Conservation (phyloP, 129 eudicot species). For the Chrysanthemum seticuspe region DNA sequence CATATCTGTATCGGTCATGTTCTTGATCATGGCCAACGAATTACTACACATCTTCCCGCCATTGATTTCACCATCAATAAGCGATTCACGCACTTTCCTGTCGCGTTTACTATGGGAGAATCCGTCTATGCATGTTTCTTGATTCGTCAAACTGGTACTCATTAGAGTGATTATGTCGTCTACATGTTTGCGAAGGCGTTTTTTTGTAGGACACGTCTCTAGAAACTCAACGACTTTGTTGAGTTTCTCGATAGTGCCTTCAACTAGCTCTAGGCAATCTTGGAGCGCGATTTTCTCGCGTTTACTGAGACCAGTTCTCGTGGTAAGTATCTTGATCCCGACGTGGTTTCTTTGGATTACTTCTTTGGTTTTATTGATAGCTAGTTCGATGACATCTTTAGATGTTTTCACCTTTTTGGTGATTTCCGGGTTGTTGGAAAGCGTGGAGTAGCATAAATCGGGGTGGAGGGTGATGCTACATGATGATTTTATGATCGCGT, state of each 20-base stretch:
- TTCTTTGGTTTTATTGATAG: slow-evolving; percentile 49
- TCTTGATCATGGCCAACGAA: slow-evolving; percentile 69
- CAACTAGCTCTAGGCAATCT: slow-evolving; percentile 66
- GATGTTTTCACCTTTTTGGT: slow-evolving; percentile 34
- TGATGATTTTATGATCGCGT: slow-evolving; percentile 49
- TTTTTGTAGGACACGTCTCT: slow-evolving; percentile 39
- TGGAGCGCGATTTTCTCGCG: slow-evolving; percentile 68
- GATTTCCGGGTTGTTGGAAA: slow-evolving; percentile 33
- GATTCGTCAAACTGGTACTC: slow-evolving; percentile 73
- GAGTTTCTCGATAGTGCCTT: slow-evolving; percentile 69
- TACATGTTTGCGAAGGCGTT: slow-evolving; percentile 41
- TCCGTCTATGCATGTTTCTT: slow-evolving; percentile 79
- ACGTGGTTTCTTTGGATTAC: slow-evolving; percentile 46
- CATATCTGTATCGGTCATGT: slow-evolving; percentile 63
- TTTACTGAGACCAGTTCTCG: slow-evolving; percentile 30
- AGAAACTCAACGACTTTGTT: slow-evolving; percentile 36
- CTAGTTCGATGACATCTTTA: slow-evolving; percentile 55
- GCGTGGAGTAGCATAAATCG: slow-evolving; percentile 66
- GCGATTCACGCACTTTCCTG: slow-evolving; percentile 32
- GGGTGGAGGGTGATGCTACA: slow-evolving; percentile 76
- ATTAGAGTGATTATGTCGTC: slow-evolving; percentile 61
- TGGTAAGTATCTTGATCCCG: slow-evolving; percentile 44
- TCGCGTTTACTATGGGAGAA: slow-evolving; percentile 68
- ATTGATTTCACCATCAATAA: slow-evolving; percentile 40
- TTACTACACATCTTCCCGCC: slow-evolving; percentile 76